Conservation (phyloP, 2,329 filamentous ascomycete species). For the Chaetothyriales sp. region DNA sequence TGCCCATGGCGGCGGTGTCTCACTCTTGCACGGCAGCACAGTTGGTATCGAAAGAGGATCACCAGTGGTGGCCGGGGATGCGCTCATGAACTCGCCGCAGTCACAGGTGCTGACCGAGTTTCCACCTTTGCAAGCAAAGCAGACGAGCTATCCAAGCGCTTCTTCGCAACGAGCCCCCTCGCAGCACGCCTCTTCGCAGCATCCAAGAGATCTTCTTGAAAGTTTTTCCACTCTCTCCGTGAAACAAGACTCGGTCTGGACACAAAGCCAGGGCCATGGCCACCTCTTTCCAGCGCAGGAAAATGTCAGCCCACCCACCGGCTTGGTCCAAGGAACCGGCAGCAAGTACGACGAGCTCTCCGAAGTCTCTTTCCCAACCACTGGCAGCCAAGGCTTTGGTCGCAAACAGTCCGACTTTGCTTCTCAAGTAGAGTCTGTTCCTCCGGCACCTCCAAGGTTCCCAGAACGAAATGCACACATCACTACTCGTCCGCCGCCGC, state of each 20-base stretch:
- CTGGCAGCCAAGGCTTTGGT: neutral
- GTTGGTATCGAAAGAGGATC: neutral
- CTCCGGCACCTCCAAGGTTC: neutral
- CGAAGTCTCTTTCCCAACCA: neutral
- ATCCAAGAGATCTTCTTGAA: neutral
- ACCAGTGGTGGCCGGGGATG: no score
- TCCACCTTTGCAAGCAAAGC: neutral
- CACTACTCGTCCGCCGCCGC: neutral
- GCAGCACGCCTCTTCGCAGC: neutral
- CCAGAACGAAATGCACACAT: neutral
- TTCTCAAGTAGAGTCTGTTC: neutral
- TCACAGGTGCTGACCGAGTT: neutral
- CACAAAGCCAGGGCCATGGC: neutral
- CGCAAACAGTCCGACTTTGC: neutral
- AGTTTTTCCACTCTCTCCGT: neutral
- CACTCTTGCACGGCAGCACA: neutral
- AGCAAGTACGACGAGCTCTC: neutral
- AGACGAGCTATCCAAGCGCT: neutral
- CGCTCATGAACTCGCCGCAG: neutral
- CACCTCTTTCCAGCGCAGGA: neutral
- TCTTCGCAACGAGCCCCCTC: neutral
- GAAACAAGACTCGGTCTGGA: neutral
- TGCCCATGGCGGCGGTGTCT: conserved; percentile 1
- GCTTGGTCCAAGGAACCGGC: neutral
- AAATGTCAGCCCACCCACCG: neutral